Base-by-base conservation (phyloP, 139 green algal genomes). In the Bryopsis sp. region DNA sequence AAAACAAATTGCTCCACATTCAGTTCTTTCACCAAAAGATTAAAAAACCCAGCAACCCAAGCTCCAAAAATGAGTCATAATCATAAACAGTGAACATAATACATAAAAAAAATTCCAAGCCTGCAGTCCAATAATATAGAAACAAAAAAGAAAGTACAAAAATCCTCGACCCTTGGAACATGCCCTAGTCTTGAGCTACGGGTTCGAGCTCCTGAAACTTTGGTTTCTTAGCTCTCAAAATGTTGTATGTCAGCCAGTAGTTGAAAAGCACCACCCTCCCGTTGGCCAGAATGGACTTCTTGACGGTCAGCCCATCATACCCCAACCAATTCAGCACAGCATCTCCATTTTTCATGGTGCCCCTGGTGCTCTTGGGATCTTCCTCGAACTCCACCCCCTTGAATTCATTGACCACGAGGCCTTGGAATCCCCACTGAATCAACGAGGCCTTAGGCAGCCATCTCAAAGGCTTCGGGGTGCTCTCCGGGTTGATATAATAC, bases 391-490 rank as follows among this genome's bases (percentile, higher is more conserved):
- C 75, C 15, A 89, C 64, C 0, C 91, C 91, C 2, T 33, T 24
- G 70, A 98, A 95, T 78, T 98, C 92, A 68, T 97, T 97, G 48
- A 94, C 77, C 46, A 47, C 79, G 48, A 91, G 71, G 22, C 68
- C 85, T 73, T 92, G 76, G 61, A 91, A 90, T 34, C 69, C 75
- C 32, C 80, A 68, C 72, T 88, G 82, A 57, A 95, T 89, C 37
- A 93, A 69, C 8, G 76, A 87, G 39, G 77, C 65, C 48, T 73
- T 63, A 31, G 88, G 84, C 24, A 82, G 35, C 73, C 78, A 85
- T 15, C 65, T 47, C 36, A 82, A 71, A 24, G 48, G 39, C 22
- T 46, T 47, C 0, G 73, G 39, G 26, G 68, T 61, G 65, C 71
- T 78, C 28, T 78, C 58, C 2, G 77, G 59, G 59, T 96, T 95